Evolutionary conservation across 2,329 filamentous ascomycete genomes (phyloP), one percentile per base, ranked within the genome.

Genomic region (Xenoacremonium recifei): DNA sequence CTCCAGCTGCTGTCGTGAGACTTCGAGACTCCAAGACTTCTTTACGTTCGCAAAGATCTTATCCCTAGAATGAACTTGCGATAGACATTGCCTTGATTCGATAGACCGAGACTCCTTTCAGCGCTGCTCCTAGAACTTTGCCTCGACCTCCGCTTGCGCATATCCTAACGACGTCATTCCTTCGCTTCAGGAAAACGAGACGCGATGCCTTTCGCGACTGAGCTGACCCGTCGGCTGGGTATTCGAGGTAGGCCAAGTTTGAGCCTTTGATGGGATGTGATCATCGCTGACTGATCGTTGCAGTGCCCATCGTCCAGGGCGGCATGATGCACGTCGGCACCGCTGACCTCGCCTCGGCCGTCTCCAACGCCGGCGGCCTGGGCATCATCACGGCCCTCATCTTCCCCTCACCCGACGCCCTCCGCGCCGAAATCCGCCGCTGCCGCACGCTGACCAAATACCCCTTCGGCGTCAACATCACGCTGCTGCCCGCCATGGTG

Each of bases 401-500:
- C 40, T 95, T 95, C 79, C 88, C 93, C 23, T 86, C 87, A 13
- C 92, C 93, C 35, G 88, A 90, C 66, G 90, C 89, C 63, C 84
- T 99, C 42, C 90, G 92, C 66, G 87, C 88, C 62, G 93, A 99
- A 73, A 99, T 99, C 69, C 85, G 80, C 50, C 84, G 81, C 70
- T 95, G 89, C 76, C 85, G 84, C 55, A 80, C 76, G 51, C 82
- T 97, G 73, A 93, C 88, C 43, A 73, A 75, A 49, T 77, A 82
- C 51, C 88, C 88, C 15, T 97, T 99, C 67, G 93, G 79, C 60
- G 92, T 97, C 58, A 99, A 99, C 72, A 80, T 97, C 55, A 99
- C 93, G 7, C 84, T 97, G 48, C 84, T 97, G 34, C 93, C 93
- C 20, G 80, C 91, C 42, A 79, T 97, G 57, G 84, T 89, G 9